These are phyloP conservation scores for Globisporangium recalcitrans DNA, from an alignment of 352 stramenopile species.

Conservation along the genomic window DNA sequence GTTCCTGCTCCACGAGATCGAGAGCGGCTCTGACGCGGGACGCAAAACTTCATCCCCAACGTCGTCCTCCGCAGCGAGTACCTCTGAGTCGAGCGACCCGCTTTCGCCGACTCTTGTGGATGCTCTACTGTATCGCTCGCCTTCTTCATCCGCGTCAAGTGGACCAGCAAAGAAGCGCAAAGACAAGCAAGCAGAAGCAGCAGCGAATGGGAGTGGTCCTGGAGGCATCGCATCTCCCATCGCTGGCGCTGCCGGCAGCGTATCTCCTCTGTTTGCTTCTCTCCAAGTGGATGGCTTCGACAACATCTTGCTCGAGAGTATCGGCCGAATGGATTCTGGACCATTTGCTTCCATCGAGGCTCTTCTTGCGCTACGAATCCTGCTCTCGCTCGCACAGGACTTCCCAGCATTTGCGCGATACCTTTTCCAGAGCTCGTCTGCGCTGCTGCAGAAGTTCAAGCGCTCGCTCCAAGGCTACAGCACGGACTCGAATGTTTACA, in stretches of 20 bases:
- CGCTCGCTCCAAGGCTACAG: constrained; percentile 38
- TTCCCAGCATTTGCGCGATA: constrained; percentile 44
- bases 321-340: constrained; percentile 27
- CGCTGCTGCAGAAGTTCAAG: constrained; percentile 36
- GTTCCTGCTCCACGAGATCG: constrained; percentile 52
- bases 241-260: neutral
- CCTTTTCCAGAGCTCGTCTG: constrained; percentile 28
- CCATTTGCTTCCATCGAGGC: constrained; percentile 34
- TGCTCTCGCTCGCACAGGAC: constrained; percentile 56
- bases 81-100: neutral
- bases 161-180: constrained; percentile 27
- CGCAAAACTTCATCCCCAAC: neutral
- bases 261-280: neutral
- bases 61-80: neutral
- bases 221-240: neutral
- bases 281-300: constrained; percentile 33
- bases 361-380: constrained; percentile 39
- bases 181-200: constrained; percentile 26
- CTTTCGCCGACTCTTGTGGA: constrained; percentile 39
- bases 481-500: constrained; percentile 43
- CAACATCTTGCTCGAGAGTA: constrained; percentile 48
- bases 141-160: neutral
- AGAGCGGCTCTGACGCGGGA: constrained; percentile 24
- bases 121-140: constrained; percentile 29
- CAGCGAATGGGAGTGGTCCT: neutral